Conservation (phyloP, 2,329 filamentous ascomycete species). For the Paracoccidioides brasiliensis region DNA sequence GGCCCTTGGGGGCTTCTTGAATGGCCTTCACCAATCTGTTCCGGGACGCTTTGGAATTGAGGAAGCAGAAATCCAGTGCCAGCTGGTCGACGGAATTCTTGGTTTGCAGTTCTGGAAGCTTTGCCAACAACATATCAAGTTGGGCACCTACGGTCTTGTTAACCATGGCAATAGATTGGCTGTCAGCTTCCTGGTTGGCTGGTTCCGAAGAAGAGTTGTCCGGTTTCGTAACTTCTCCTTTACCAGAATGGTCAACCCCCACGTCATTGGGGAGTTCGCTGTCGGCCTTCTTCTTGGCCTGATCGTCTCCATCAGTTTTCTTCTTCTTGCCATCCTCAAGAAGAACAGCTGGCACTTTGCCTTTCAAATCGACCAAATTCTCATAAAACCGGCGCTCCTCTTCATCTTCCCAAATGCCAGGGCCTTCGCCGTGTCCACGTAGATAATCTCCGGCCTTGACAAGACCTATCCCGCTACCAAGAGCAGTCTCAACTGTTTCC, state of each 20-base stretch:
- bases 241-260: slow-evolving; percentile 14
- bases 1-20: slow-evolving; percentile 87
- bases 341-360: slow-evolving; percentile 85
- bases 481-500: slow-evolving; percentile 51
- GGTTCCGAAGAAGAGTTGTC: slow-evolving; percentile 29
- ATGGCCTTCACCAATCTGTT: slow-evolving; percentile 87
- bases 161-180: slow-evolving; percentile 83
- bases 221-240: slow-evolving; percentile 24
- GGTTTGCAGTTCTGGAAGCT: slow-evolving; percentile 79
- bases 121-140: slow-evolving; percentile 76
- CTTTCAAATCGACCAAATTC: slow-evolving; percentile 86
- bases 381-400: slow-evolving; percentile 97
- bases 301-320: slow-evolving; percentile 68
- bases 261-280: slow-evolving; percentile 34
- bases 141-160: slow-evolving; percentile 98
- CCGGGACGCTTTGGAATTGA: slow-evolving; percentile 95
- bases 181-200: slow-evolving; percentile 50
- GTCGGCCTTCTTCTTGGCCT: slow-evolving; percentile 63
- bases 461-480: slow-evolving; percentile 72
- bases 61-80: slow-evolving; percentile 92
- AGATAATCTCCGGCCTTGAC: slow-evolving; percentile 91
- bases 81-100: slow-evolving; percentile 87
- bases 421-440: slow-evolving; percentile 74
- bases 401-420: slow-evolving; percentile 97
- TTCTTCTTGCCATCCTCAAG: slow-evolving; percentile 94